Evolutionary conservation across 495 filamentous ascomycete genomes (phyloP), one percentile per base, ranked within the genome.

Genomic region (Penicillium argentinense): DNA sequence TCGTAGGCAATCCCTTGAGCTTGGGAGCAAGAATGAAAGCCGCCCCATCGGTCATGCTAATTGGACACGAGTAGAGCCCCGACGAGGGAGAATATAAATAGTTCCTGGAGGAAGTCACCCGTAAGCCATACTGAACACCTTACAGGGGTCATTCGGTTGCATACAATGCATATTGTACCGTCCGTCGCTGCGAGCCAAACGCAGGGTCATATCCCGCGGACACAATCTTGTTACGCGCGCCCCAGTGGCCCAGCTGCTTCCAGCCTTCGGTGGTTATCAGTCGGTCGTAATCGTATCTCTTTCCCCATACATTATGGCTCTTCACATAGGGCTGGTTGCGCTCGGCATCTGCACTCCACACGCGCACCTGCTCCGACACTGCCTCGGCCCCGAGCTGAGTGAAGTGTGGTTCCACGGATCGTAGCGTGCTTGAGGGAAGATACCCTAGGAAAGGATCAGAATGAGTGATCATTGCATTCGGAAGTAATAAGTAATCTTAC

Each of bases 1-100:
- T 50, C 17, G 39, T 54, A 16, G 48, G 59, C 9, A 62, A 40
- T 2, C 33, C 39, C 3, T 42, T 57, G 39, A 86, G 62, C 43
- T 83, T 80, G 5, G 66, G 66, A 9, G 71, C 63, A 1, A 89
- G 71, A 6, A 89, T 69, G 9, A 77, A 73, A 5, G 84, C 80
- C 6, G 84, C 85, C 9, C 86, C 86, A 51, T 89, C 85, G 9
- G 77, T 78, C 85, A 88, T 89, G 17, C 78, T 80, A 29, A 77
- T 79, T 0, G 85, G 86, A 56, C 86, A 89, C 12, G 79, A 79
- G 3, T 81, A 81, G 32, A 78, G 73, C 0, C 77, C 82, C 13
- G 74, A 81, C 11, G 82, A 84, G 4, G 72, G 78, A 12, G 78
- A 70, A 69, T 83, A 87, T 8, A 89, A 61, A 52, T 88, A 85